These are phyloP conservation scores for Cylindrotheca fusiformis DNA, from an alignment of 108 stramenopile genomes.

Conservation along the genomic window DNA sequence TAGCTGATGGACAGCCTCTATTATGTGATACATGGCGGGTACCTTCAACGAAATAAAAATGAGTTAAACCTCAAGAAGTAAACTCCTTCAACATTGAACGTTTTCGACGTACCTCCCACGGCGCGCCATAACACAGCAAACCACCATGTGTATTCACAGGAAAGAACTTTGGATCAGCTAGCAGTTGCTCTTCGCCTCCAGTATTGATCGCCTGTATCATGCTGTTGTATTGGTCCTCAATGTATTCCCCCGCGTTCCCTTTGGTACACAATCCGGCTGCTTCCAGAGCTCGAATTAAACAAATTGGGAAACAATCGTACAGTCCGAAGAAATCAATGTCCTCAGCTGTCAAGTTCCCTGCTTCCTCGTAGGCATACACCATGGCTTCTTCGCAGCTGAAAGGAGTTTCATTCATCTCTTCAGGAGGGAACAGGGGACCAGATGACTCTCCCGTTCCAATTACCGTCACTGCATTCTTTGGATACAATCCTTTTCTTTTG, in stretches of 20 bases:
- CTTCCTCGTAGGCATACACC: slow-evolving; percentile 24
- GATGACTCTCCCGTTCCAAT: slow-evolving; percentile 38
- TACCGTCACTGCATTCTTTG: slow-evolving; percentile 18
- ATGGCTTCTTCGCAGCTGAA: slow-evolving; percentile 37
- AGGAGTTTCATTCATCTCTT: slow-evolving; percentile 24
- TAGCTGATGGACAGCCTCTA: slow-evolving; percentile 34
- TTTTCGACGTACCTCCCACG: slow-evolving; percentile 37
- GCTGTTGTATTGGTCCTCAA: slow-evolving; percentile 32
- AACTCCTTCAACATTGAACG: slow-evolving; percentile 17
- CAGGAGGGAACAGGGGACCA: slow-evolving; percentile 39
- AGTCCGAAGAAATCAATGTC: slow-evolving; percentile 48
- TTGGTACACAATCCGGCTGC: slow-evolving; percentile 22
- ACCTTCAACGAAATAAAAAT: background rate
- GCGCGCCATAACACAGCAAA: slow-evolving; percentile 41
- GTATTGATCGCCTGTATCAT: slow-evolving; percentile 19
- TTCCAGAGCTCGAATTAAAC: slow-evolving; percentile 42
- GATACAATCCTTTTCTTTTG: slow-evolving; percentile 3
- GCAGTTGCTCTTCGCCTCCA: slow-evolving; percentile 1
- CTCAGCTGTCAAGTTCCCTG: slow-evolving; percentile 18
- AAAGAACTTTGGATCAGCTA: slow-evolving; percentile 26
- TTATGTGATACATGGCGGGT: slow-evolving; percentile 9
- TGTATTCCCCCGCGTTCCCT: slow-evolving; percentile 19
- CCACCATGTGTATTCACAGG: slow-evolving; percentile 51
- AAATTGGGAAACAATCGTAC: slow-evolving; percentile 56
- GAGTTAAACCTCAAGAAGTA: background rate